Evolutionary conservation across 305 asterid species (phyloP).

Genomic region (Fraxinus latifolia): DNA sequence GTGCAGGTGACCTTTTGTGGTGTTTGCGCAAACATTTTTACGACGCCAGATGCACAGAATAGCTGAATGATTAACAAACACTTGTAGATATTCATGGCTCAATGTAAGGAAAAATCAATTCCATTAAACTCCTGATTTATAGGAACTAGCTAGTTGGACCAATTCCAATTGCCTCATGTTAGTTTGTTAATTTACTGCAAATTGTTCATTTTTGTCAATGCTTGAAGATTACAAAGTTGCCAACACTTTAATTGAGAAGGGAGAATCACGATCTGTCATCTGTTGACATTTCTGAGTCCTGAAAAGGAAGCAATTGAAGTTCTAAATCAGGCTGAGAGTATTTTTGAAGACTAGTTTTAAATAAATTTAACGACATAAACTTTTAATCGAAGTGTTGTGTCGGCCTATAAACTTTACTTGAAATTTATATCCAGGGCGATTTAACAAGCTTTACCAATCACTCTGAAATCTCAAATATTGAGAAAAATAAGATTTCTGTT

Average conservation of each 20-base stretch:
- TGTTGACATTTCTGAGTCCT: neutral
- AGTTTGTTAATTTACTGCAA: neutral
- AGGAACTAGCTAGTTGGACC: neutral
- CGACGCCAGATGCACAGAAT: neutral
- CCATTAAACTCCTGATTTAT: neutral
- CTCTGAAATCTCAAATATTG: neutral
- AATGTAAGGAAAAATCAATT: neutral
- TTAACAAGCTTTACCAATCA: neutral
- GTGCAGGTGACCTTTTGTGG: constrained; percentile 1
- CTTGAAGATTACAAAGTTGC: neutral
- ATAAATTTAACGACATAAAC: neutral
- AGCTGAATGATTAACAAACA: neutral
- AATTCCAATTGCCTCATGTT: neutral
- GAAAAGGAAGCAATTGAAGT: neutral
- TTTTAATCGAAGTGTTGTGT: neutral
- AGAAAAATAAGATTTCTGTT: neutral
- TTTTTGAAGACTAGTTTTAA: neutral
- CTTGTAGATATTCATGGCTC: neutral
- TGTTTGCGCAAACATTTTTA: neutral
- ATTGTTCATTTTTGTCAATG: neutral
- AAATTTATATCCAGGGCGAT: neutral
- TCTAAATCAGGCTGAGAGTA: neutral
- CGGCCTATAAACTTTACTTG: neutral
- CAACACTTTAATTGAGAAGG: neutral
- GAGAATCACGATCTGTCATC: neutral